These are phyloP conservation scores for Pichia ethanolica DNA, from an alignment of 805 yeast genomes.

Conservation along the genomic window DNA sequence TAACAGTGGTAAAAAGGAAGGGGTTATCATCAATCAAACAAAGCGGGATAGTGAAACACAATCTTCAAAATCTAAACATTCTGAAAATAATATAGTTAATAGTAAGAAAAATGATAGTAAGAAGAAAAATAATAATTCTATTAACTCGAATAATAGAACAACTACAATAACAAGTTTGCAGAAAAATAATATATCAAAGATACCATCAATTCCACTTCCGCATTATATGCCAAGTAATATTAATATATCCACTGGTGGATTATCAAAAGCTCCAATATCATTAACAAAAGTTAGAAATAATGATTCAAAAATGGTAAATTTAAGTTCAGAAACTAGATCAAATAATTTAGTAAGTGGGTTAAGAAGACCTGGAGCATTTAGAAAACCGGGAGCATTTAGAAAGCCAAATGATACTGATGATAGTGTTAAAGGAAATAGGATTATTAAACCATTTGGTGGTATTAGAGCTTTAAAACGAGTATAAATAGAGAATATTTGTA, in stretches of 20 bases:
- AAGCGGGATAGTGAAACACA: no score
- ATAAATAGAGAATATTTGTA: background rate
- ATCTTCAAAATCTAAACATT: no score
- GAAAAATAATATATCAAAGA: background rate
- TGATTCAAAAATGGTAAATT: background rate
- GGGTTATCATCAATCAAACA: no score
- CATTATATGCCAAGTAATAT: constrained; percentile 24
- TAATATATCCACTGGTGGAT: background rate
- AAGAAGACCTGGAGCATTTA: constrained; percentile 15
- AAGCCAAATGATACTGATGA: constrained; percentile 28
- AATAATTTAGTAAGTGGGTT: constrained; percentile 1
- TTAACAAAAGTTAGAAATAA: background rate
- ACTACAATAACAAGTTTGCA: no score
- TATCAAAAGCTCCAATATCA: no score
- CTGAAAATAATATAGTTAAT: no score
- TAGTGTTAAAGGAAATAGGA: background rate
- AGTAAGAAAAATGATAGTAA: no score
- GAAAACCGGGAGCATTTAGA: constrained; percentile 29
- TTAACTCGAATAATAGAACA: no score
- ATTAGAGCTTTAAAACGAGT: background rate
- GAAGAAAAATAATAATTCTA: no score
- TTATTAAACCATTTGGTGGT: constrained; percentile 7
- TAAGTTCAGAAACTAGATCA: no score
- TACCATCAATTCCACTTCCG: constrained; percentile 23
- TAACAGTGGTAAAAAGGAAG: no score